Evolutionary conservation across 345 rosid species (phyloP), one percentile per base, ranked within the genome.

Genomic region (Moricandia moricandioides): DNA sequence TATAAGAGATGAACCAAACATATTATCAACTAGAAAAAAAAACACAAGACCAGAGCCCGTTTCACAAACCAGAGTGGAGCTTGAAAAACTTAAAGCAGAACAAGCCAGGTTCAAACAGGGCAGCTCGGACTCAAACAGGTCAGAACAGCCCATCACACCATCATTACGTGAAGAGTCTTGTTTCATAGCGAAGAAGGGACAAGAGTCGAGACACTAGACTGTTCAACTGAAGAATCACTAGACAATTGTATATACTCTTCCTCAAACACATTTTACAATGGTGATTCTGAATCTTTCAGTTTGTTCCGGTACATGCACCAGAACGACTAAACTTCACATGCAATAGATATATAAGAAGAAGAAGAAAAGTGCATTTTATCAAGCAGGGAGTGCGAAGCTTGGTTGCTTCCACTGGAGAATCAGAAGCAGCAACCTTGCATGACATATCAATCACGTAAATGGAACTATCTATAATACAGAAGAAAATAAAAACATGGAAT

Each of bases 331-430:
- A 31, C 54, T 72, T 60, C 70, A 71, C 47, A 70, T 11, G 14
- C 52, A 64, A 45, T 24, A 4, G n/a, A n/a, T 57, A 35, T 8
- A 63, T 8, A 30, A 52, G 35, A 63, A 51, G 11, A 51, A 16
- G 0, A 51, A 47, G 2, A 11, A 64, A 52, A 60, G 47, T 14
- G 47, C 17, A 54, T 55, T 67, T 62, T 5, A 60, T 79, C 80
- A 84, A 16, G 96, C 96, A 57, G 91, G 96, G 77, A 95, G 70
- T 3, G 97, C 96, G 62, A 88, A 90, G 75, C 98, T 95, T 26
- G 68, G 74, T 65, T 90, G 85, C 11, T 14, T 77, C 97, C 97
- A 95, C 18, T 87, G 89, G 4, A 92, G 92, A 31, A 84, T n/a
- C n/a, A n/a, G n/a, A n/a, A n/a, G n/a, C n/a, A 51, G 96, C 97